Evolutionary conservation across 257 asterid species (phyloP), one percentile per base, ranked within the genome.

Genomic region (Fraxinus excelsior): DNA sequence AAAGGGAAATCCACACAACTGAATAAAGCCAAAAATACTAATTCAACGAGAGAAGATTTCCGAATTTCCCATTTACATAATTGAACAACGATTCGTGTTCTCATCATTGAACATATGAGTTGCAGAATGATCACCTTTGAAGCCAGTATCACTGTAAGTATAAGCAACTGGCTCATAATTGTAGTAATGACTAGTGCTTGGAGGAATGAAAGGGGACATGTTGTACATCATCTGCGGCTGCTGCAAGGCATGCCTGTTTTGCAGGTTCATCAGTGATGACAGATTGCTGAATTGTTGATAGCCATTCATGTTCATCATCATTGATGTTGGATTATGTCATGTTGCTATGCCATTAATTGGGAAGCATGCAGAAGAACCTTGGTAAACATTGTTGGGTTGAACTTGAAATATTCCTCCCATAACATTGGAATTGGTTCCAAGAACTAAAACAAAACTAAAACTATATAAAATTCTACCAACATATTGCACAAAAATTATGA

Each of bases 151-250:
- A 28, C 44, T 8, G 34, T n/a, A n/a, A n/a, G n/a, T n/a, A n/a
- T 78, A 79, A 0, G 92, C 88, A 73, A 53, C 66, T 10, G 79
- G 81, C n/a, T 83, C 87, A 77, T 81, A 75, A 69, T 71, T 73
- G 64, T 83, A 82, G 85, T 86, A 88, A 42, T 86, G 91, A 6
- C 91, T 92, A 7, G 90, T 91, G 60, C 67, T 77, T 1, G 96
- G 79, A 8, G 93, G 91, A 68, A 82, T 70, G 58, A 79, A 78
- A 0, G 94, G 91, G 12, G 96, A 87, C 72, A 85, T 82, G 56
- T 85, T 90, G 77, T 87, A 88, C 96, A 90, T 82, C 97, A 90
- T 86, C 87, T 91, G 96, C 0, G 92, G 89, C 51, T 49, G 91
- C 81, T 87, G 94, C 79, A 76, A 49, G 21, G 84, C 83, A 72